Base-by-base conservation (phyloP, 2,329 filamentous ascomycete genomes). In the Colletotrichum sp. region DNA sequence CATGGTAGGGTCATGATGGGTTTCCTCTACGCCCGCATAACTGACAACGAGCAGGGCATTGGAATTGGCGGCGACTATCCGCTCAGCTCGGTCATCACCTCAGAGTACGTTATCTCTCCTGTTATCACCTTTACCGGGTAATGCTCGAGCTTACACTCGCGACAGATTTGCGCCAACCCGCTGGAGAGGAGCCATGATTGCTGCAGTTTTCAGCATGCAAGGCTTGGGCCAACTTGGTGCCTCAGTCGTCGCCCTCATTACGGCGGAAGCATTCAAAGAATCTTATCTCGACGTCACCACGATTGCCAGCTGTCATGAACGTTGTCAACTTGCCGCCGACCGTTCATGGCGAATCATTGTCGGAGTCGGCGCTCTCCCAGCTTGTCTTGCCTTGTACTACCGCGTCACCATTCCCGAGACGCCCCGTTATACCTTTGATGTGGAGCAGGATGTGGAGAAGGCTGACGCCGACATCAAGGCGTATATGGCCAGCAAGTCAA, bases 341-440 rank as follows among this genome's bases (percentile, higher is more conserved):
- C 92, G 94, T 81, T 93, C 94, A 85, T 97, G 95, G 95, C 92
- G 95, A 79, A 91, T 95, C 65, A 92, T 97, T 74, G 93, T 97
- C 72, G 95, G 94, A 16, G 92, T 96, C 76, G 95, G 95, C 49
- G 94, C 93, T 15, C 86, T 97, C 12, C 95, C 95, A 1, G 95
- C 93, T 5, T 94, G 92, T 80, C 90, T 96, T 74, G 95, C 95
- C 15, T 88, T 97, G n/a, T 96, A 96, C 85, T 97, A 95, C 85
- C 93, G 95, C 77, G 90, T 97, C 68, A 96, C 95, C 26, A 96
- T 97, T 75, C 95, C 95, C 10, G 95, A 97, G 85, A 96, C 95
- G 5, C 94, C 95, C 49, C 91, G 94, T 49, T 96, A 96, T 83
- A 96, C 95, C 2, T 95, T 96, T 79, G 95, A 97, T 82, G 92